Conservation (phyloP, 2,329 filamentous ascomycete genomes). For the Periconia macrospinosa region DNA sequence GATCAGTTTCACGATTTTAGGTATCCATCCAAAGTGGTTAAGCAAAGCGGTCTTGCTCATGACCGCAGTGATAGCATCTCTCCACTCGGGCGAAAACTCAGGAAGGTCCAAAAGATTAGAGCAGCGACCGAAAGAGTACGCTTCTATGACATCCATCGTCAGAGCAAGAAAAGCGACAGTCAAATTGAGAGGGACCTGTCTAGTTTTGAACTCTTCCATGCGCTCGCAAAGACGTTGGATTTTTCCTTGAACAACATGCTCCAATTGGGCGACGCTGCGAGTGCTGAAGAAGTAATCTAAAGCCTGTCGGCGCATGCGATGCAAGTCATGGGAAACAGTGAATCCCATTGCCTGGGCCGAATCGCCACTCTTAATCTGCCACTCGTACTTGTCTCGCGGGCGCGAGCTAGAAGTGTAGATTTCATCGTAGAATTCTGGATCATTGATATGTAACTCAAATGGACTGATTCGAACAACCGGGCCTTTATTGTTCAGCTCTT, state of each 20-base stretch:
- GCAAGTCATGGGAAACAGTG: constrained; percentile 18
- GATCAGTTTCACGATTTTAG: too few relatives aligned
- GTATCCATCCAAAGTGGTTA: too few relatives aligned
- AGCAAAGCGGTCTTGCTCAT: too few relatives aligned
- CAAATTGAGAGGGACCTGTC: not conserved
- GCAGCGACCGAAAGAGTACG: not conserved
- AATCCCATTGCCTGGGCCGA: constrained; percentile 9
- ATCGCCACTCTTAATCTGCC: not conserved
- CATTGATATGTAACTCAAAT: constrained; percentile 8
- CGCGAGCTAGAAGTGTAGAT: constrained; percentile 1
- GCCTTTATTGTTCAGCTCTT: constrained; percentile 3
- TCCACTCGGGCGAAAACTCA: too few relatives aligned
- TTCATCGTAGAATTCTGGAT: constrained; percentile 1
- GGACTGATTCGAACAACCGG: constrained; percentile 8
- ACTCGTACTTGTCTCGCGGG: constrained; percentile 5
- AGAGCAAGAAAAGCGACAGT: not conserved
- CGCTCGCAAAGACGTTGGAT: constrained; percentile 1
- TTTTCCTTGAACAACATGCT: constrained; percentile 13
- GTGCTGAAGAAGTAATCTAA: constrained; percentile 24
- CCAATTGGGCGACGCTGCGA: constrained; percentile 9
- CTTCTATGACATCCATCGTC: not conserved
- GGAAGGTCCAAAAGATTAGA: too few relatives aligned
- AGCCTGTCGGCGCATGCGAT: constrained; percentile 17
- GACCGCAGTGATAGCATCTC: too few relatives aligned
- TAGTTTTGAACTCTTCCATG: not conserved